Percentiles rank a stretch among this genome's conserved stretches.
phyloP scores from a whole-genome alignment of 305 asterid species.

The Rubia peregrina region DNA sequence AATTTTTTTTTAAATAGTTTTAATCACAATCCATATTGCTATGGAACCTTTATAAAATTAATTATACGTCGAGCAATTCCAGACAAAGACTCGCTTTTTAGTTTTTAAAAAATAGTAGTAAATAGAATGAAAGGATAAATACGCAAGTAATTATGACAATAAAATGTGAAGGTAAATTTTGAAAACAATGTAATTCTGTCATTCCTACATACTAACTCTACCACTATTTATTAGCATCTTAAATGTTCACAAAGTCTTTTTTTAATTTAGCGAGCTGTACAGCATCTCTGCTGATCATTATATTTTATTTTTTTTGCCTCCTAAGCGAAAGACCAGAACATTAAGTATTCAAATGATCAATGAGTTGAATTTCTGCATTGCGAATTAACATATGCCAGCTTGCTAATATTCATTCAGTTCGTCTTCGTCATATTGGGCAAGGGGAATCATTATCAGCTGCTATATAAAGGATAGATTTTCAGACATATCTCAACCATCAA shows the following conservation, averaged over 20 bases:
- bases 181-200: no score
- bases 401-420: no score
- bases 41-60: no score
- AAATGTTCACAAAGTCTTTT: neutral
- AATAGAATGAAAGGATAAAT: no score
- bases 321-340: neutral
- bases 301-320: neutral
- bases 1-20: no score
- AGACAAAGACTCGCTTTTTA: no score
- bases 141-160: no score
- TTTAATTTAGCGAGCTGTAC: neutral
- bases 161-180: no score
- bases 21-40: no score
- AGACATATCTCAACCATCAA: neutral
- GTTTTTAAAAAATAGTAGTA: no score
- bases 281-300: neutral
- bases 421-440: neutral
- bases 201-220: no score
- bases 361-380: neutral
- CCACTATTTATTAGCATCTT: neutral
- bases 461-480: neutral
- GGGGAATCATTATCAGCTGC: neutral
- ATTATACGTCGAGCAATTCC: no score
- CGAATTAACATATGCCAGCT: neutral
- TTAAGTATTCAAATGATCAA: neutral